Evolutionary conservation across 2,329 filamentous ascomycete genomes (phyloP).

Genomic region (Xylaria multiplex): DNA sequence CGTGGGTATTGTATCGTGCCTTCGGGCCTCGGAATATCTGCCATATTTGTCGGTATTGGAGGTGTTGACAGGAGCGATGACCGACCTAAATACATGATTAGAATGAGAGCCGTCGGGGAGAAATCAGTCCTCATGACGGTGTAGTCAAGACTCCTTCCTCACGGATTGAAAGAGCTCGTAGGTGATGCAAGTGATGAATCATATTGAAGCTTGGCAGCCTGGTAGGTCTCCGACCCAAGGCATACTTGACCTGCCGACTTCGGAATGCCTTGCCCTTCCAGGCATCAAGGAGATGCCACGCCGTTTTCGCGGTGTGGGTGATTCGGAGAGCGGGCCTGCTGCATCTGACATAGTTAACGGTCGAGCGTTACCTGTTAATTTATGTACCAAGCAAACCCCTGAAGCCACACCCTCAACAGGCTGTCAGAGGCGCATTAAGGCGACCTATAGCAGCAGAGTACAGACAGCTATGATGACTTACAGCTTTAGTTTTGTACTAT

Average conservation of each 20-base stretch:
- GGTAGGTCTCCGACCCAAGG: not conserved
- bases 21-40: not conserved
- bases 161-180: not conserved
- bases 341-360: constrained; percentile 9
- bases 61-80: no score
- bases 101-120: not conserved
- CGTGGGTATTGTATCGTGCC: not conserved
- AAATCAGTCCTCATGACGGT: constrained; percentile 12
- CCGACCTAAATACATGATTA: not conserved
- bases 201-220: not conserved
- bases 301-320: constrained; percentile 1
- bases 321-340: constrained; percentile 23
- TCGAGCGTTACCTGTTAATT: constrained; percentile 5
- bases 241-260: not conserved
- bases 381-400: not conserved
- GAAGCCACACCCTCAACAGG: constrained; percentile 10
- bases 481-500: not conserved
- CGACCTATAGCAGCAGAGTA: constrained; percentile 2
- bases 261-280: constrained; percentile 15
- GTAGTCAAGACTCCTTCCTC: not conserved
- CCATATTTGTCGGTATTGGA: not conserved
- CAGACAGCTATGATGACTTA: not conserved
- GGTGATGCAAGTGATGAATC: not conserved
- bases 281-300: not conserved
- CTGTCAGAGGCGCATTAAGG: constrained; percentile 1